Evolutionary conservation across 2,329 filamentous ascomycete genomes (phyloP), one percentile per base, ranked within the genome.

Genomic region (Verticillium isaacii): DNA sequence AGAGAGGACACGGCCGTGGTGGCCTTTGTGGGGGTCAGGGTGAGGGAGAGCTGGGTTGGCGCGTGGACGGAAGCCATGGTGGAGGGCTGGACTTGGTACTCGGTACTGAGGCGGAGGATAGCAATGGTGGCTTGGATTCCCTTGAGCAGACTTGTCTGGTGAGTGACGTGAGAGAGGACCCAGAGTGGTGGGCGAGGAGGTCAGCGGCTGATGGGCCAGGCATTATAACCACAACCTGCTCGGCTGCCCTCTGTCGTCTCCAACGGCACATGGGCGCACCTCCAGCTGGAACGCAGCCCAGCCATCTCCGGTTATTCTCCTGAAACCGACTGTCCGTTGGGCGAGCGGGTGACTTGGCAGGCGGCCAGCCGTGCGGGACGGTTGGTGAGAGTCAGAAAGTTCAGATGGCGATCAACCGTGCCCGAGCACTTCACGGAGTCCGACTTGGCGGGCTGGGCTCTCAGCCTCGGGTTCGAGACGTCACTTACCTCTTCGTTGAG

Each of bases 21-120:
- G n/a, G 32, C 37, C 37, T 41, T 58, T 23, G 19, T 58, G 11
- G 56, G 56, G 12, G 56, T 45, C 2, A 29, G 34, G 32, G 56
- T 36, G 36, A 58, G 29, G 56, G 32, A 25, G 23, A 25, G 11
- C 3, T 15, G 34, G 1, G n/a, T 41, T 15, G 56, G 56, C 15
- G 12, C 41, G 5, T 58, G 56, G n/a, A 58, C 56, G 19, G 56
- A 58, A 58, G 56, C 29, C 56, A 58, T 58, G 12, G 56, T 58
- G 56, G 15, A 45, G 19, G 54, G 8, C 41, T 56, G 34, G 8
- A 32, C 32, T 61, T 37, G 54, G 37, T 45, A n/a, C 37, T 41
- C 17, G 37, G 15, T 37, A 15, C 15, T 37, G 2, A 29, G 29
- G 29, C 1, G 29, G 11, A 12, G 12, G 15, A 37, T 15, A 37